A percentile compares a stretch with the other conserved stretches of the same genome.
phyloP scores from a whole-genome alignment of 768 basidiomycete genomes.

The Mrakia frigida region DNA sequence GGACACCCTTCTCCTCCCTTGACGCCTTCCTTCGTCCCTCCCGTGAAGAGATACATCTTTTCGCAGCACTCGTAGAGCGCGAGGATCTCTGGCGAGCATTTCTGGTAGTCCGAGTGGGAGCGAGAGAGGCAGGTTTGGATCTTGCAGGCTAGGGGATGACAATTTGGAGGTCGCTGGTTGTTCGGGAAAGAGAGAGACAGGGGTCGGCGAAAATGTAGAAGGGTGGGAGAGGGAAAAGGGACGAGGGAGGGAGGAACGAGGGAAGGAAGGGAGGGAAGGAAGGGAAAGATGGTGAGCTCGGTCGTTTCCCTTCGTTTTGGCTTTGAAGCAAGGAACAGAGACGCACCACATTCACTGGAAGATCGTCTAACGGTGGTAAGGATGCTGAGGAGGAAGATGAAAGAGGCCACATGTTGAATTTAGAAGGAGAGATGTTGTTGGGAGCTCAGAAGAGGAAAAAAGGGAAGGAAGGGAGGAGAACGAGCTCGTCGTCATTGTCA shows the following conservation, averaged over 20 bases:
- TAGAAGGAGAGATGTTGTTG: not conserved
- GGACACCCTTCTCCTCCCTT: slow-evolving; percentile 21
- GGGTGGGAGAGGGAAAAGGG: not conserved
- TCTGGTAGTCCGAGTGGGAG: slow-evolving; percentile 11
- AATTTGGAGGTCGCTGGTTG: slow-evolving; percentile 8
- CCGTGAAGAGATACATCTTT: slow-evolving; percentile 7
- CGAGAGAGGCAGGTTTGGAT: slow-evolving; percentile 26
- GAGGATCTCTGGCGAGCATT: slow-evolving; percentile 13
- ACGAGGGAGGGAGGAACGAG: not conserved
- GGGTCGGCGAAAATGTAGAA: not conserved
- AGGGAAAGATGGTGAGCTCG: not conserved
- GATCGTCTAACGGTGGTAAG: not conserved
- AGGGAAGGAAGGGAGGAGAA: not conserved
- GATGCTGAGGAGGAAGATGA: not conserved
- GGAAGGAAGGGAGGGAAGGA: not conserved
- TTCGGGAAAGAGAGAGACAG: not conserved
- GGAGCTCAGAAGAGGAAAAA: not conserved
- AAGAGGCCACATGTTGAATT: slow-evolving; percentile 1
- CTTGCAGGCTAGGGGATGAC: slow-evolving; percentile 9
- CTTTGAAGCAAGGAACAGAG: not conserved
- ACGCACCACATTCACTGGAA: not conserved
- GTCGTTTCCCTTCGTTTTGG: too few species aligned
- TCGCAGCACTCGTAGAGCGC: slow-evolving; percentile 23
- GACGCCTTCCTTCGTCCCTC: slow-evolving; percentile 1
- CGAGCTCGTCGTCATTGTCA: not conserved